Conservation (phyloP, 129 eudicot species). For the Flaveria sonorensis region DNA sequence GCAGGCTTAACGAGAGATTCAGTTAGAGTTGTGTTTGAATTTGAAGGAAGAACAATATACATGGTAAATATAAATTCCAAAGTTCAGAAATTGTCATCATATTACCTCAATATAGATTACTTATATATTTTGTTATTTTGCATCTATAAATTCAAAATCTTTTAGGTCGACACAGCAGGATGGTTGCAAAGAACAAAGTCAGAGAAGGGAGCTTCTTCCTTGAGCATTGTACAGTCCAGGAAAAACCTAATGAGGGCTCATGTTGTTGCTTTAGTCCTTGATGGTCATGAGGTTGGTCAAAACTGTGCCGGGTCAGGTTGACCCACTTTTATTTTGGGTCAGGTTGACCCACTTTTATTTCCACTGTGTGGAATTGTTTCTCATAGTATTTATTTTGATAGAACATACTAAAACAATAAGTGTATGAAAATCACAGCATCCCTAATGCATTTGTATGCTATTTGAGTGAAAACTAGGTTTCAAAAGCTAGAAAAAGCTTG, state of each 20-base stretch:
- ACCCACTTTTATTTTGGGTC: not conserved
- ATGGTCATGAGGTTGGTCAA: slow-evolving; percentile 81
- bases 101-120: not conserved
- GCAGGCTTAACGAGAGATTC: slow-evolving; percentile 97
- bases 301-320: not conserved
- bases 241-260: slow-evolving; percentile 98
- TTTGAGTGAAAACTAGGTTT: slow-evolving; percentile 49
- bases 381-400: not conserved
- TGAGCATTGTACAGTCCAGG: slow-evolving; percentile 88
- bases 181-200: slow-evolving; percentile 89
- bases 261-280: slow-evolving; percentile 89
- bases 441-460: slow-evolving; percentile 11
- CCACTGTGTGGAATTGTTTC: not conserved
- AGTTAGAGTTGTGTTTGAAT: slow-evolving; percentile 72
- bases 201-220: slow-evolving; percentile 86
- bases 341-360: not conserved
- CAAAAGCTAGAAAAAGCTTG: slow-evolving; percentile 74
- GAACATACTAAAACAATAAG: not conserved
- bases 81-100: not conserved
- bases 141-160: slow-evolving; percentile 12
- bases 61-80: slow-evolving; percentile 38
- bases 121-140: slow-evolving; percentile 9
- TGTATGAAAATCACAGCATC: not conserved
- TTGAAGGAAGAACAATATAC: slow-evolving; percentile 68
- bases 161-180: slow-evolving; percentile 98